Evolutionary conservation across 768 basidiomycete genomes (phyloP).

Genomic region (Pisolithus marmoratus): DNA sequence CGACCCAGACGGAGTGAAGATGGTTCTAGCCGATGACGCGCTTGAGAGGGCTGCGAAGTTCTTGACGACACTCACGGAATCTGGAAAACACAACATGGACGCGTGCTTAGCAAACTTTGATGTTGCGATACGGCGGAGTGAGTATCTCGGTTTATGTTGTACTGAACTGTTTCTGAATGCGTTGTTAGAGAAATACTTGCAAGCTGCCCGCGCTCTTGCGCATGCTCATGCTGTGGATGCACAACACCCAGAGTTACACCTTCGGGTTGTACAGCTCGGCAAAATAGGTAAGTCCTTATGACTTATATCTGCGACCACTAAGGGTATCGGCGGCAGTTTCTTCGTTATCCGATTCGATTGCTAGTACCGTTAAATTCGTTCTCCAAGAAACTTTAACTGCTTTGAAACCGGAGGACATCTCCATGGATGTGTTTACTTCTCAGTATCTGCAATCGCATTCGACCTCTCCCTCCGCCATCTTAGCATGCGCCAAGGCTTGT

Average conservation of each 20-base stretch:
- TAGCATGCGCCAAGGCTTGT: conserved; percentile 60
- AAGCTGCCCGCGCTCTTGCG: conserved; percentile 66
- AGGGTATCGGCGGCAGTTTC: conserved; percentile 33
- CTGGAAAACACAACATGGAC: conserved; percentile 50
- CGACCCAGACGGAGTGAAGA: conserved; percentile 76
- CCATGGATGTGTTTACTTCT: conserved; percentile 64
- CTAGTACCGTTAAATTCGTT: conserved; percentile 44
- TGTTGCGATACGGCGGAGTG: conserved; percentile 77
- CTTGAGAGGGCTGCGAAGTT: conserved; percentile 74
- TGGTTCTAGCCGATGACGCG: conserved; percentile 55
- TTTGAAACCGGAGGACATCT: conserved; percentile 52
- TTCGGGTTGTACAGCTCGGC: conserved; percentile 62
- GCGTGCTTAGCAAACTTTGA: conserved; percentile 76
- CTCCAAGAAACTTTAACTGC: conserved; percentile 42
- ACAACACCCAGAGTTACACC: conserved; percentile 62
- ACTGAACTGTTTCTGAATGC: not conserved
- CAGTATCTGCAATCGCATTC: conserved; percentile 68
- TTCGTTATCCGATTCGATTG: conserved; percentile 35
- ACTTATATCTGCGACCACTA: conserved; percentile 1
- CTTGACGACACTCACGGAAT: conserved; percentile 53
- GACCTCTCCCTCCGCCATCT: conserved; percentile 42
- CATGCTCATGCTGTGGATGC: conserved; percentile 48
- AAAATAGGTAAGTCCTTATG: conserved; percentile 38
- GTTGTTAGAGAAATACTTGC: conserved; percentile 68
- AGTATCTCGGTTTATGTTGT: conserved; percentile 22